Percentiles rank a stretch among this genome's conserved stretches.
Conservation (phyloP, 768 basidiomycete genomes). For the Rubroboletus pulcherrimus region DNA sequence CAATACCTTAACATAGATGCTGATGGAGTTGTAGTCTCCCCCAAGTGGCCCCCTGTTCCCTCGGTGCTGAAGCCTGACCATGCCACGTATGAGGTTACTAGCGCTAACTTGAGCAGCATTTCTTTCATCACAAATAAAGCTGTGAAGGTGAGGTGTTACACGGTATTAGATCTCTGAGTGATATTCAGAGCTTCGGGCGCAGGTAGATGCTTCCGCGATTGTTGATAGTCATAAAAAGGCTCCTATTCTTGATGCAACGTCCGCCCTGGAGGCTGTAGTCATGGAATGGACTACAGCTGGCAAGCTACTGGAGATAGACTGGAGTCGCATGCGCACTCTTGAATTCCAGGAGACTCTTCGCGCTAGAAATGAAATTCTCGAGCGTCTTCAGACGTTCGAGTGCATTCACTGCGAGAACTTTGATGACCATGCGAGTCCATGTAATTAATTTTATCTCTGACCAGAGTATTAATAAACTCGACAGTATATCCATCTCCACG, state of each 20-base stretch:
- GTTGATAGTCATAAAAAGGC: conserved; percentile 62
- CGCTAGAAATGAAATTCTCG: conserved; percentile 47
- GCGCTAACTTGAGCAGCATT: conserved; percentile 70
- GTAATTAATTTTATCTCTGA: not conserved
- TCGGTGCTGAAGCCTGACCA: conserved; percentile 44
- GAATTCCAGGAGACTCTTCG: conserved; percentile 88
- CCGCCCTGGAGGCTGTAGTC: conserved; percentile 46
- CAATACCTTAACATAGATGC: conserved; percentile 43
- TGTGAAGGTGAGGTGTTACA: conserved; percentile 74
- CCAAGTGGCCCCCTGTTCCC: conserved; percentile 71
- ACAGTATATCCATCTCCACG: conserved; percentile 77
- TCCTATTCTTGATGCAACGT: conserved; percentile 54
- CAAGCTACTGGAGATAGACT: conserved; percentile 73
- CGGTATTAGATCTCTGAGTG: not conserved
- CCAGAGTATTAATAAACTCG: conserved; percentile 7
- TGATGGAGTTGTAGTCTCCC: conserved; percentile 55
- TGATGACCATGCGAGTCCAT: conserved; percentile 62
- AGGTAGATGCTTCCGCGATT: conserved; percentile 73
- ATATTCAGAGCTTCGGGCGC: conserved; percentile 2
- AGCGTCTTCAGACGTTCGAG: conserved; percentile 38
- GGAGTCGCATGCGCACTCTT: conserved; percentile 75
- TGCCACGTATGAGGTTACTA: conserved; percentile 61
- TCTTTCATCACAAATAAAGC: conserved; percentile 64
- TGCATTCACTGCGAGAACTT: conserved; percentile 70
- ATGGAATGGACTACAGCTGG: conserved; percentile 52